A percentile compares a stretch with the other conserved stretches of the same genome.
phyloP scores from a whole-genome alignment of 192 early-diverging fungal species.

The Gigaspora rosea region DNA sequence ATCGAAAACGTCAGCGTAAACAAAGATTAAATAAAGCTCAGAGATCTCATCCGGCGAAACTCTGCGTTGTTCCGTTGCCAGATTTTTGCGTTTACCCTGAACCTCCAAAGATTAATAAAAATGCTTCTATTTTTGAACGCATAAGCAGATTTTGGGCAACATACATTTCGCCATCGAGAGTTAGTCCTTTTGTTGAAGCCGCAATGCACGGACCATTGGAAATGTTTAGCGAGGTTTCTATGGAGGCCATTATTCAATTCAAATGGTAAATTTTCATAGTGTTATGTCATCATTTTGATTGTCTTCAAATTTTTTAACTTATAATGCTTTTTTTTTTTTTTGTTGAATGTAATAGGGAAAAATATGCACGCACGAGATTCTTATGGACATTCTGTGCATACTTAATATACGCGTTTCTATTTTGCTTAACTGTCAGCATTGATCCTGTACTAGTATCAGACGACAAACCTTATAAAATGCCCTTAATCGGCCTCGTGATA shows the following conservation, averaged over 20 bases:
- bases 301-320: neutral
- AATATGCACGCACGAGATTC: neutral
- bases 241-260: constrained; percentile 15
- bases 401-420: neutral
- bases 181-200: neutral
- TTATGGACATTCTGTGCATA: neutral
- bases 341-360: neutral
- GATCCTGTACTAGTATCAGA: neutral
- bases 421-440: neutral
- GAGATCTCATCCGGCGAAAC: constrained; percentile 5
- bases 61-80: constrained; percentile 13
- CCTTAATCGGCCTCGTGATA: neutral
- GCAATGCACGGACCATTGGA: neutral
- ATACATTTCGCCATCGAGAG: neutral
- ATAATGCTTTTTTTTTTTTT: neutral
- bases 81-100: constrained; percentile 10
- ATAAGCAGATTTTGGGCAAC: neutral
- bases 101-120: no score
- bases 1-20: neutral
- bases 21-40: neutral
- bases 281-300: neutral
- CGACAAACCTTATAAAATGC: neutral
- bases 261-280: neutral
- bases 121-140: neutral
- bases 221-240: constrained; percentile 7